phyloP scores from a whole-genome alignment of 257 asterid species.

The Solanum stenotomum region DNA sequence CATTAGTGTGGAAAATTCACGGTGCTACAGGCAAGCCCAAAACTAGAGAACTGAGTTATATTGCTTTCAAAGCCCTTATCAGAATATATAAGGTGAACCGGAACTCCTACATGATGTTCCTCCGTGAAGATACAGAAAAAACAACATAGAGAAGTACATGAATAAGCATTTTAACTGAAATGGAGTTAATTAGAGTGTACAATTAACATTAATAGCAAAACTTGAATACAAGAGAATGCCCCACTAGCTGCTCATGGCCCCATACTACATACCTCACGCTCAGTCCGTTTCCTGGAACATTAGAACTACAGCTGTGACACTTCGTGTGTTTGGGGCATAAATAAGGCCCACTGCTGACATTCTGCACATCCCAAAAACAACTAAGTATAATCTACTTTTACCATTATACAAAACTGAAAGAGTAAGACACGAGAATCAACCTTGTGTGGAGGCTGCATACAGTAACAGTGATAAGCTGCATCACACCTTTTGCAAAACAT shows the following conservation, averaged over 20 bases:
- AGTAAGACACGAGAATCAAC: constrained; percentile 20
- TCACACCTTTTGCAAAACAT: constrained; percentile 99
- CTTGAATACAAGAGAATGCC: background rate
- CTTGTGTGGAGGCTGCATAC: constrained; percentile 99
- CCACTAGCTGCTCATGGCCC: background rate
- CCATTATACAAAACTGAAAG: background rate
- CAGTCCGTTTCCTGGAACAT: constrained; percentile 92
- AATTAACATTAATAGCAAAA: background rate
- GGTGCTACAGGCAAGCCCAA: background rate
- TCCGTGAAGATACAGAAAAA: background rate
- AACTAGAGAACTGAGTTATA: background rate
- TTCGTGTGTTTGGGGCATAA: constrained; percentile 91
- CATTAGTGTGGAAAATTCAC: background rate
- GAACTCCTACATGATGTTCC: background rate
- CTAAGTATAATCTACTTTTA: background rate
- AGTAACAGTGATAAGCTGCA: constrained; percentile 88
- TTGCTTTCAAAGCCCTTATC: background rate
- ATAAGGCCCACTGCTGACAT: constrained; percentile 88
- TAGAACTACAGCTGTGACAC: constrained; percentile 92
- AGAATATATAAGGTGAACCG: background rate
- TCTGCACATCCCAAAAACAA: constrained; percentile 41
- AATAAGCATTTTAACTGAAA: background rate
- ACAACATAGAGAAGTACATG: background rate
- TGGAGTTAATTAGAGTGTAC: background rate
- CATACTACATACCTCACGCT: constrained; percentile 67